Evolutionary conservation across 2,329 filamentous ascomycete species (phyloP), one percentile per base, ranked within the genome.

Genomic region (Paraconiothyrium sp.): DNA sequence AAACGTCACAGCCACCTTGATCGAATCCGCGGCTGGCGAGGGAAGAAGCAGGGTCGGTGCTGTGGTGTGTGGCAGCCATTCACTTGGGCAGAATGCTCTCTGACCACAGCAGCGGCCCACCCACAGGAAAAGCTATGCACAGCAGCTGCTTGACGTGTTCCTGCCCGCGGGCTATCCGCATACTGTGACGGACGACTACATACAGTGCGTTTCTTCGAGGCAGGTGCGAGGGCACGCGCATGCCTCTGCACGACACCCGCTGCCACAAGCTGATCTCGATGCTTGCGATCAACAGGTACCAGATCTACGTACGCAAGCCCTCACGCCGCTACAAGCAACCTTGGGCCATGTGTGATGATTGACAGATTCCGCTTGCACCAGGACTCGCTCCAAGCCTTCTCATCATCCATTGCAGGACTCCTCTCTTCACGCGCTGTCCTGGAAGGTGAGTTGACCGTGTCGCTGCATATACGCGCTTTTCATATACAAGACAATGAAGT

Each of bases 121-220:
- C 57, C 39, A 63, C 43, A 67, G 64, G 16, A 75, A 72, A 51
- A 58, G 63, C 22, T 65, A 73, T 59, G 74, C 74, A 67, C 79
- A 79, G 68, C 76, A 66, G 58, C 64, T 87, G 1, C 75, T 93
- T 46, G 89, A 92, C 67, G 86, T 94, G 32, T 97, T 97, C 74
- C 84, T 97, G 1, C 94, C 94, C 0, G 89, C 91, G 1, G 93
- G 93, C n/a, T 97, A 90, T 77, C 94, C 93, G 0, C 87, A 93
- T 67, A 95, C 90, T 52, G 94, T 97, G 34, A 94, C 91, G 1
- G 82, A 87, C 14, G 93, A 97, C 78, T 97, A 97, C 78, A 83
- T 93, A 4, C 84, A 90, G 81, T 96, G 87, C 76, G 89, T 79
- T 41, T n/a, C 6, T 30, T 30, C 16, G 13, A 58, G 20, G 41